These are phyloP conservation scores for Helianthus annuus DNA, from an alignment of 129 eudicot species.

Conservation along the genomic window DNA sequence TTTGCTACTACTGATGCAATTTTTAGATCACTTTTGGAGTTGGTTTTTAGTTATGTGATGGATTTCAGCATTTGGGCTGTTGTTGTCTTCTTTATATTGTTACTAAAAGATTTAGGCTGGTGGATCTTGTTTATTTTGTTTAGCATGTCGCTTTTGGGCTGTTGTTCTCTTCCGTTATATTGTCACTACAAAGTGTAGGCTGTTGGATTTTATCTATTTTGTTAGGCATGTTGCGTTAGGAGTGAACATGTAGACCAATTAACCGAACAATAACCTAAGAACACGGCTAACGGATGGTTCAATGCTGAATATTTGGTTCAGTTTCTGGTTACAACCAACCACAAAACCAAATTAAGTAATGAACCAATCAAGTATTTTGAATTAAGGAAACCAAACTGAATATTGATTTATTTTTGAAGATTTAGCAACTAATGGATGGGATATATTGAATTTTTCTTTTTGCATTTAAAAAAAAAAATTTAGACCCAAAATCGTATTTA, in stretches of 20 bases:
- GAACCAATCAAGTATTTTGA: neutral
- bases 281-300: neutral
- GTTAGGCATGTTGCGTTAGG: neutral
- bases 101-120: neutral
- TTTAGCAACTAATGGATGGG: neutral
- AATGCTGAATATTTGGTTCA: neutral
- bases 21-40: constrained; percentile 15
- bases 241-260: neutral
- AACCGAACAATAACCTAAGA: neutral
- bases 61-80: neutral
- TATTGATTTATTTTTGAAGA: neutral
- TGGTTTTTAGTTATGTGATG: constrained; percentile 11
- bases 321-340: neutral
- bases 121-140: neutral
- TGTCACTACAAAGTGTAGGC: neutral
- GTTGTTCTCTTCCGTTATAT: too few relatives aligned
- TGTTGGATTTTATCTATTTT: too few relatives aligned
- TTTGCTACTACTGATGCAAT: constrained; percentile 14
- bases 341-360: neutral
- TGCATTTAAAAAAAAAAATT: neutral
- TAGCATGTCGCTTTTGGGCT: too few relatives aligned
- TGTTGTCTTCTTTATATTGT: constrained; percentile 3
- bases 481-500: neutral
- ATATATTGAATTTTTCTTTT: neutral
- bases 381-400: neutral